Base-by-base conservation (phyloP, 345 rosid genomes). In the Ricinus communis region DNA sequence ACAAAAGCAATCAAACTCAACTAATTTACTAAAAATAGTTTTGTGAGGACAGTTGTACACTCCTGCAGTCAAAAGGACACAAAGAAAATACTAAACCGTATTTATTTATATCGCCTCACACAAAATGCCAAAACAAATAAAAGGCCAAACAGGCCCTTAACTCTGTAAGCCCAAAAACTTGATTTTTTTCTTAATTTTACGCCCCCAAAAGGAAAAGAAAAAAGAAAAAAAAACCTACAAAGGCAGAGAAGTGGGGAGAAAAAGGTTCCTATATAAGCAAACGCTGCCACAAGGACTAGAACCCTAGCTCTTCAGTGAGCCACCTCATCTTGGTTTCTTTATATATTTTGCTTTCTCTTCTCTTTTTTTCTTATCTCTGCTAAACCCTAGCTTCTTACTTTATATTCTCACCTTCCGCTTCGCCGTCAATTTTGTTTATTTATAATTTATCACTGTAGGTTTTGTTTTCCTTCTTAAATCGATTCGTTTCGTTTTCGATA, bases 251-350 rank as follows among this genome's bases (percentile, higher is more conserved):
- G n/a, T n/a, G n/a, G n/a, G n/a, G n/a, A 43, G 7, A 25, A 31
- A 19, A 10, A 59, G 22, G 14, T 63, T 62, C 21, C 62, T 71
- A 71, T 51, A 71, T 62, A 62, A 61, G 40, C 16, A 47, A 30
- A 3, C 58, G 66, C 47, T 13, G 58, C 54, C 38, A 5, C 12
- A 51, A 22, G 38, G 12, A 25, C 52, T 13, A 22, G 16, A 71
- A 71, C 74, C 74, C 74, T 71, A 71, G 74, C 25, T 62, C 45
- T 27, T 25, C 53, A 40, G n/a, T 46, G 28, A 70, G 56, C 68
- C 68, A 51, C 74, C 53, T 61, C 74, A 70, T 36, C 9, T 18
- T 45, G n/a, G n/a, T n/a, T 19, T 46, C 19, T 45, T 19, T 40
- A 19, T 36, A 19, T 36, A 15, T 7, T 0, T 28, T 9, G 60